phyloP scores from a whole-genome alignment of 1,139 yeast species.

The Citeromyces hawaiiensis region DNA sequence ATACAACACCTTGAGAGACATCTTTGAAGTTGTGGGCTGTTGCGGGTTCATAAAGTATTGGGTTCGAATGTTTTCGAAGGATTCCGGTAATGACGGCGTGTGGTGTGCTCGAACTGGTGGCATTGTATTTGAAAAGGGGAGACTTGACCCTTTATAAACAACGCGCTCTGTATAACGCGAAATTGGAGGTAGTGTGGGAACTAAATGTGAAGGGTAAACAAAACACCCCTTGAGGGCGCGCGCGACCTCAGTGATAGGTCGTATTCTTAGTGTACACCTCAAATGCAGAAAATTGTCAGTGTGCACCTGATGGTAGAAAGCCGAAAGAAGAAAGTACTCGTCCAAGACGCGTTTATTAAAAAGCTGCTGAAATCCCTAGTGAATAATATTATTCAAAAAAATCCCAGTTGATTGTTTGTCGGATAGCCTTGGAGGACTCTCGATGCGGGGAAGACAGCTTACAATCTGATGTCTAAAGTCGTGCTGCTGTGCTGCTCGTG shows the following conservation, averaged over 20 bases:
- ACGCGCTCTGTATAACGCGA: background rate
- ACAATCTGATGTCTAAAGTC: no score
- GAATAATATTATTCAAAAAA: no score
- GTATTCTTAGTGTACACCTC: background rate
- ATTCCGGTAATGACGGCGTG: conserved; percentile 4
- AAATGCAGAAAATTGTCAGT: background rate
- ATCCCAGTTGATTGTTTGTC: no score
- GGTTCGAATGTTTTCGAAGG: conserved; percentile 1
- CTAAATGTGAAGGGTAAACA: background rate
- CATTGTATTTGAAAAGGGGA: background rate
- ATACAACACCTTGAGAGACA: conserved; percentile 37
- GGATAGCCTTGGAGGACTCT: no score
- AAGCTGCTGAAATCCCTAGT: no score
- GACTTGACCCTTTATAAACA: background rate
- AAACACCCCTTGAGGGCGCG: background rate
- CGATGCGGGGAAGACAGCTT: no score
- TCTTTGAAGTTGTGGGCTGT: conserved; percentile 12
- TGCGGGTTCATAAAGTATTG: background rate
- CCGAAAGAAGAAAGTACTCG: no score
- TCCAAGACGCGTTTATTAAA: no score
- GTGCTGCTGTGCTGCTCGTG: no score
- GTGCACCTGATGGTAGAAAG: background rate
- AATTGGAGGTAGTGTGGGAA: background rate
- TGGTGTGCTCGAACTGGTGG: conserved; percentile 3
- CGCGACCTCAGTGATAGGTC: background rate